A percentile compares a stretch with the other conserved stretches of the same genome.
Conservation (phyloP, 176 grass and related monocot genomes). For the Cymbopogon citratus region DNA sequence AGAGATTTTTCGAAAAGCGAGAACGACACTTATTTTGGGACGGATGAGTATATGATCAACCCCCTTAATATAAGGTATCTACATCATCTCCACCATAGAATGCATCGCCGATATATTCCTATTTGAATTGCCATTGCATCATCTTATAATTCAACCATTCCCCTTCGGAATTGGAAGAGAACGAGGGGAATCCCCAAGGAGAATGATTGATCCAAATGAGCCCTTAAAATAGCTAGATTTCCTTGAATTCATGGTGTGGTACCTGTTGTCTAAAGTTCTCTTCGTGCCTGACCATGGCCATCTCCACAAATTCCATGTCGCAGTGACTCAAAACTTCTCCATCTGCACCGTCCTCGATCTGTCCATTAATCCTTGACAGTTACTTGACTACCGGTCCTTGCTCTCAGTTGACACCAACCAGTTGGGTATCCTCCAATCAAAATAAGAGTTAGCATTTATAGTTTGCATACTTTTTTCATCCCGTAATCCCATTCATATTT, state of each 20-base stretch:
- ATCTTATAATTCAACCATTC: neutral
- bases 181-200: too few species aligned
- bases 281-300: slow-evolving; percentile 69
- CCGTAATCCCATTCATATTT: too few species aligned
- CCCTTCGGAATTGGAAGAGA: too few species aligned
- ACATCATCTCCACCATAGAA: neutral
- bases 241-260: too few species aligned
- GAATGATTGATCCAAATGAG: too few species aligned
- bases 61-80: neutral
- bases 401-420: neutral
- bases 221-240: too few species aligned
- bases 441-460: too few species aligned
- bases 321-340: slow-evolving; percentile 45
- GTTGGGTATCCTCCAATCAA: neutral
- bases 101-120: neutral
- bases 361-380: neutral
- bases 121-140: neutral
- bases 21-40: too few species aligned
- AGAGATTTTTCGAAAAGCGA: too few species aligned
- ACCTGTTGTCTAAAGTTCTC: slow-evolving; percentile 66
- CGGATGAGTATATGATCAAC: neutral
- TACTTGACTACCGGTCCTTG: neutral
- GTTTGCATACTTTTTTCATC: too few species aligned
- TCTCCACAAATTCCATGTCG: slow-evolving; percentile 66
- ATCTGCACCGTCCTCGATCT: slow-evolving; percentile 17